Percentiles rank a stretch among this genome's conserved stretches.
Conservation (phyloP, 805 yeast genomes). For the Kodamaea lidongshanica region DNA sequence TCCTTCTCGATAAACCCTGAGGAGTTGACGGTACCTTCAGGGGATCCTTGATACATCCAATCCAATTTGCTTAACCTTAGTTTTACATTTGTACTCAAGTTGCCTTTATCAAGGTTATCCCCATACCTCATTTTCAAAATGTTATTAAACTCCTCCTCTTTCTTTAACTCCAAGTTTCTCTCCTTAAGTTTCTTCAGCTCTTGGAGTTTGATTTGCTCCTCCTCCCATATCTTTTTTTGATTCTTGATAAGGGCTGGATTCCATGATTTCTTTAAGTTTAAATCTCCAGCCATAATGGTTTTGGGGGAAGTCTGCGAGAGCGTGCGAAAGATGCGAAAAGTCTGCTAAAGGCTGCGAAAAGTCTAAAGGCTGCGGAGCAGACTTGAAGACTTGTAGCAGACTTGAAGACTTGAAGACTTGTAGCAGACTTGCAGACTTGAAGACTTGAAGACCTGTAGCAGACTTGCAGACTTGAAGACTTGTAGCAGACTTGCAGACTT, state of each 20-base stretch:
- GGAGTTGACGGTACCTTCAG: slow-evolving; percentile 26
- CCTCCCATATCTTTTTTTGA: slow-evolving; percentile 77
- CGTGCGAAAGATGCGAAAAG: too few relatives aligned
- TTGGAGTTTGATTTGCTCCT: slow-evolving; percentile 70
- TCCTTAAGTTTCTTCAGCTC: slow-evolving; percentile 62
- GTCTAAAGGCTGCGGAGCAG: too few relatives aligned
- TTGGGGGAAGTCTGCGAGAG: not conserved
- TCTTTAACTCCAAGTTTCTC: slow-evolving; percentile 54
- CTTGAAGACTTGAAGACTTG: too few relatives aligned
- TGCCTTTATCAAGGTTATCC: slow-evolving; percentile 25
- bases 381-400: too few relatives aligned
- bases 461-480: too few relatives aligned
- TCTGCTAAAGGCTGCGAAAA: too few relatives aligned
- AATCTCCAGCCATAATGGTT: slow-evolving; percentile 55
- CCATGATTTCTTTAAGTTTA: slow-evolving; percentile 93
- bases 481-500: too few relatives aligned
- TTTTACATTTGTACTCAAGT: slow-evolving; percentile 17
- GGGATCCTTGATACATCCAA: slow-evolving; percentile 80
- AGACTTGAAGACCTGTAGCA: too few relatives aligned
- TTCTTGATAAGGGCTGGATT: slow-evolving; percentile 84
- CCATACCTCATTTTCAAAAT: slow-evolving; percentile 43
- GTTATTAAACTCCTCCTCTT: slow-evolving; percentile 56
- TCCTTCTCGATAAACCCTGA: slow-evolving; percentile 32
- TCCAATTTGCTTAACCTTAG: slow-evolving; percentile 47
- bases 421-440: too few relatives aligned